Evolutionary conservation across 164 flowering plant genomes (phyloP), one percentile per base, ranked within the genome.

Genomic region (Tetrastigma voinierianum): DNA sequence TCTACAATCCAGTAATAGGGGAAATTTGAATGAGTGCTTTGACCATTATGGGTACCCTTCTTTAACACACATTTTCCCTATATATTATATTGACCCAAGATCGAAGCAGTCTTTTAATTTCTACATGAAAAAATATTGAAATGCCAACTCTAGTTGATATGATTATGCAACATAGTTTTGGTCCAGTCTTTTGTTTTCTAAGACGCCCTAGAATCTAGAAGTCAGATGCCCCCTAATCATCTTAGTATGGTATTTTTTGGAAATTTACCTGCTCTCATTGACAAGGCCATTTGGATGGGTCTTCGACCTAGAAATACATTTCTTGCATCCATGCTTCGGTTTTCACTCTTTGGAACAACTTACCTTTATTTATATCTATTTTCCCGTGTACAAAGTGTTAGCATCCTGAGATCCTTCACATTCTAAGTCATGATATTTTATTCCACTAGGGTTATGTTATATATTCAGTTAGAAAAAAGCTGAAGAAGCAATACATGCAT

Each of bases 401-500:
- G 51, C 51, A 45, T 17, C 23, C 62, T 16, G 19, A 12, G 12
- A 49, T 18, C 43, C 46, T 40, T 45, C 23, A 62, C 9, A 64
- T 12, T 40, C 45, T 46, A 57, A 45, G 43, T 55, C 59, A 43
- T 46, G 23, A 46, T 72, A 65, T 40, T 65, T 77, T 59, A 15
- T 74, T 61, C 67, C 51, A 73, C 47, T 83, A 95, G 98, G 98
- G 98, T 53, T 95, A 95, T 78, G 89, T 90, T 15, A 62, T 89
- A 16, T 91, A 95, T 77, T 87, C 96, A 0, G 79, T 92, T 17
- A 82, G 96, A 49, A 90, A 90, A 46, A 95, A 95, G 78, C 76
- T 95, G 78, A 91, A 86, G 82, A 95, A 85, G 77, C 89, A 89
- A 64, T 95, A 87, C 75, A 72, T 59, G 67, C 98, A 92, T 78